phyloP scores from a whole-genome alignment of 345 rosid genomes.

The Lepidium sativum region DNA sequence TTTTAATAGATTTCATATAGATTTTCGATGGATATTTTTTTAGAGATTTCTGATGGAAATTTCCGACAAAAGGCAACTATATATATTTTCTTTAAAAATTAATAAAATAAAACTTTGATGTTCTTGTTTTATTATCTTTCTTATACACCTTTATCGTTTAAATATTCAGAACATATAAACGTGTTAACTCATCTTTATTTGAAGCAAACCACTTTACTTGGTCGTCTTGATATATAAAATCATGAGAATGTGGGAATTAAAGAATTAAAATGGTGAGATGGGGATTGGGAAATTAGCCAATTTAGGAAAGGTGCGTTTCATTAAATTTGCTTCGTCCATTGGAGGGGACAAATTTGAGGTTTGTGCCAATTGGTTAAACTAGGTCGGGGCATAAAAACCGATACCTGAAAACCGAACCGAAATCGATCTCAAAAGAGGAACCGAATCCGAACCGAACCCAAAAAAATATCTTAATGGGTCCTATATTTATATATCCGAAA shows the following conservation, averaged over 20 bases:
- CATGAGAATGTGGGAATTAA: neutral
- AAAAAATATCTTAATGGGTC: no score
- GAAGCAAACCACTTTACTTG: neutral
- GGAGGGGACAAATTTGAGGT: conserved; percentile 15
- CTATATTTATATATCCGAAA: no score
- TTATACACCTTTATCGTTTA: neutral
- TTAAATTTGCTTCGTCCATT: conserved; percentile 11
- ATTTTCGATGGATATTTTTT: no score
- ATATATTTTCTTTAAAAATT: no score
- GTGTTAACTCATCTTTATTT: neutral
- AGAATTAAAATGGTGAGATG: neutral
- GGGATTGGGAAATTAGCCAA: neutral
- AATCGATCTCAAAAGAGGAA: no score
- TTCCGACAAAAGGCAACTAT: no score
- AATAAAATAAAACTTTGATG: no score
- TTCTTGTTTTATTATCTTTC: neutral
- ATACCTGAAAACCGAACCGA: no score
- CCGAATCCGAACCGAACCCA: no score
- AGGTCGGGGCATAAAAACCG: no score
- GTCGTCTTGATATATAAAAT: conserved; percentile 1
- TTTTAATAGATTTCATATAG: no score
- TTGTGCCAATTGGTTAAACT: conserved; percentile 11
- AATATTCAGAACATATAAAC: neutral
- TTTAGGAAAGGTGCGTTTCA: conserved; percentile 10
- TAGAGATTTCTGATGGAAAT: no score